Evolutionary conservation across 371 early-diverging fungal species (phyloP).

Genomic region (Zopfochytrium polystomum): DNA sequence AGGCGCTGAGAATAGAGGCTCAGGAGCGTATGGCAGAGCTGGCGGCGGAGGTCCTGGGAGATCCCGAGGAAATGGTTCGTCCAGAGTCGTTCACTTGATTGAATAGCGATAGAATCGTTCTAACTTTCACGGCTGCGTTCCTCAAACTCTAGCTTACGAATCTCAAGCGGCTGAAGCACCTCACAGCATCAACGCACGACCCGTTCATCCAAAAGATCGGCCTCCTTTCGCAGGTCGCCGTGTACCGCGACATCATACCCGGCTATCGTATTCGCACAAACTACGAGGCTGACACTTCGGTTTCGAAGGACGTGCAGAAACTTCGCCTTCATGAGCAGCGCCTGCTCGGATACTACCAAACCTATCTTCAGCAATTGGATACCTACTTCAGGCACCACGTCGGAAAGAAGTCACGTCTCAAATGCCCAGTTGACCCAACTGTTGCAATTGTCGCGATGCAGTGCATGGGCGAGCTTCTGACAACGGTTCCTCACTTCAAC

Average conservation of each 20-base stretch:
- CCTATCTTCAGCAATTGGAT: constrained; percentile 73
- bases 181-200: constrained; percentile 55
- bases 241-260: constrained; percentile 91
- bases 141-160: constrained; percentile 30
- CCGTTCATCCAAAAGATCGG: constrained; percentile 53
- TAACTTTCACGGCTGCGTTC: background rate
- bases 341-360: constrained; percentile 75
- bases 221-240: constrained; percentile 80
- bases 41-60: constrained; percentile 70
- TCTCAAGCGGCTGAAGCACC: constrained; percentile 59
- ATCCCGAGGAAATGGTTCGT: constrained; percentile 62
- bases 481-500: constrained; percentile 85
- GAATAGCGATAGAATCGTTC: background rate
- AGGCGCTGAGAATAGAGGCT: constrained; percentile 53
- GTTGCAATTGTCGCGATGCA: constrained; percentile 52
- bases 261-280: constrained; percentile 92
- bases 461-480: constrained; percentile 67
- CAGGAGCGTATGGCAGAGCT: constrained; percentile 74
- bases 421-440: constrained; percentile 20
- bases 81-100: constrained; percentile 3
- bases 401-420: background rate
- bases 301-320: constrained; percentile 85
- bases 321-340: constrained; percentile 81
- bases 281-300: constrained; percentile 66
- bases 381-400: constrained; percentile 5